Conservation (phyloP, 257 asterid genomes). For the Cordia subcordata region DNA sequence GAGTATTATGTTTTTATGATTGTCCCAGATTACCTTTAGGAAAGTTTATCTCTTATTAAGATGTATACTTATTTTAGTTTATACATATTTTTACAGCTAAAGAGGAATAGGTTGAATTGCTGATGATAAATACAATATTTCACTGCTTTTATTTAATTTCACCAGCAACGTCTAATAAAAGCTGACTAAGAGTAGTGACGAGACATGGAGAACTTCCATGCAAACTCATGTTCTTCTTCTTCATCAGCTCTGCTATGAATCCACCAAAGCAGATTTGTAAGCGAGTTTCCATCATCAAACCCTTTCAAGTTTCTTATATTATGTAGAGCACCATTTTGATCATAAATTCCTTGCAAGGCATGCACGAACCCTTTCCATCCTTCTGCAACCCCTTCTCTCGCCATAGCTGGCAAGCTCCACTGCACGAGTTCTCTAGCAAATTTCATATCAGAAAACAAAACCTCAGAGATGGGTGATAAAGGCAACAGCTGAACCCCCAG, state of each 20-base stretch:
- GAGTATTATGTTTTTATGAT: too few species aligned
- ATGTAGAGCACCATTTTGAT: conserved; percentile 37
- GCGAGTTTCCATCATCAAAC: conserved; percentile 79
- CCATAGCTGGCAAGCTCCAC: conserved; percentile 75
- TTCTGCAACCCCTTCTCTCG: conserved; percentile 76
- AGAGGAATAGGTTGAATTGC: too few species aligned
- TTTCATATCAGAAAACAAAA: conserved; percentile 54
- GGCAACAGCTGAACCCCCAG: conserved; percentile 86
- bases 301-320: conserved; percentile 52
- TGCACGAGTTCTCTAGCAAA: conserved; percentile 59
- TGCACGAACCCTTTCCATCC: conserved; percentile 92
- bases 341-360: conserved; percentile 76
- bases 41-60: too few species aligned
- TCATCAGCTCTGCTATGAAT: conserved; percentile 55
- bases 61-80: too few species aligned
- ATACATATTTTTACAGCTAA: too few species aligned
- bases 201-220: conserved; percentile 55
- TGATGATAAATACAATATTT: too few species aligned
- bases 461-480: conserved; percentile 65
- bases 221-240: conserved; percentile 23
- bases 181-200: conserved; percentile 67
- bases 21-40: too few species aligned
- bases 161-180: too few species aligned
- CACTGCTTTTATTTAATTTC: too few species aligned
- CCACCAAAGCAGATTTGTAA: conserved; percentile 91